Evolutionary conservation across 352 stramenopile species (phyloP), one percentile per base, ranked within the genome.

Genomic region (Pseudoperonospora humuli): DNA sequence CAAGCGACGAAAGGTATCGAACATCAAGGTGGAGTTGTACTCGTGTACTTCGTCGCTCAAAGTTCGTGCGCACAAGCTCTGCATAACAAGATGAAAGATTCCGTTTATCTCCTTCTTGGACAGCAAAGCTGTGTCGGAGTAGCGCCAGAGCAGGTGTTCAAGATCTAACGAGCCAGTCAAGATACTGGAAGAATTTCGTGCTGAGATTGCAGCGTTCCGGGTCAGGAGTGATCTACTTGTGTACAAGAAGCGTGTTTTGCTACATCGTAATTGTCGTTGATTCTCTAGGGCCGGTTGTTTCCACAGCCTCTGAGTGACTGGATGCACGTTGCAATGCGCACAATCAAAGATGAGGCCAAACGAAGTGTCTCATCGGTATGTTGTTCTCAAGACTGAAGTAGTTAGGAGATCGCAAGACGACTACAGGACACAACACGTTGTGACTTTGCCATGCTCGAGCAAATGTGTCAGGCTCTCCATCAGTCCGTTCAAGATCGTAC

Each of bases 51-150:
- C 75, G 39, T 90, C 75, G 20, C 68, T 64, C 2, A 90, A 29
- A 7, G 80, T 57, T 33, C 86, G 79, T 0, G 72, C 73, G 35
- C 75, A 85, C 34, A 90, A 54, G 26, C 68, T 84, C 51, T 90
- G 75, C 17, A 90, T 32, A 11, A 90, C 61, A 9, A 84, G 61
- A 33, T 86, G 70, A 34, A 86, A 90, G 32, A 85, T 85, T 17
- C 70, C 70, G 48, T 87, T 86, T 45, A 90, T 84, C 25, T 86
- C 73, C 58, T 89, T 89, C 48, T 84, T 86, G 8, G 74, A 75
- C 7, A 89, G 45, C 13, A 89, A 61, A 1, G 70, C 70, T 38
- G 81, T 75, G 34, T 78, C 23, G 23, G 23, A 26, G 23, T 26
- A 26, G 4, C 23, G n/a, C n/a, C n/a, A n/a, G n/a, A n/a, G n/a